Conservation (phyloP, 768 basidiomycete genomes). For the Lentinula sp. region DNA sequence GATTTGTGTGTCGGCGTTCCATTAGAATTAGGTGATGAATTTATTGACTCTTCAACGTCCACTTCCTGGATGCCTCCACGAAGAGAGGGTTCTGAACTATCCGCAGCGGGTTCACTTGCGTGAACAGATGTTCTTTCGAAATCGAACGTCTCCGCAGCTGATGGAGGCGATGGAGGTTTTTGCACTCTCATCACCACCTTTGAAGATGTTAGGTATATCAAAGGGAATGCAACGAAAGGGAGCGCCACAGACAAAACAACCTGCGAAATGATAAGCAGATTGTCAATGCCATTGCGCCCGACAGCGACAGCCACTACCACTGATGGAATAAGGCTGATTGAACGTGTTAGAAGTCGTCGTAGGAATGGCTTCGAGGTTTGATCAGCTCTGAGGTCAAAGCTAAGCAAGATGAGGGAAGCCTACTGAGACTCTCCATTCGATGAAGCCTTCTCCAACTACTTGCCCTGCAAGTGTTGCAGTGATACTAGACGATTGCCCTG, state of each 20-base stretch:
- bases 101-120: background rate
- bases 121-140: background rate
- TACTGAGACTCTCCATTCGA: constrained; percentile 65
- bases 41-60: background rate
- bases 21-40: background rate
- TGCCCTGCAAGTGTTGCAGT: constrained; percentile 78
- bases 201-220: constrained; percentile 63
- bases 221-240: constrained; percentile 69
- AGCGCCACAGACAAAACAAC: constrained; percentile 69
- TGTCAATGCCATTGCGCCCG: constrained; percentile 60
- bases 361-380: constrained; percentile 37
- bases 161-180: constrained; percentile 18
- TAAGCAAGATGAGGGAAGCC: constrained; percentile 4
- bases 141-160: background rate
- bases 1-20: background rate
- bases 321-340: constrained; percentile 66
- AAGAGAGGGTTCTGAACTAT: background rate
- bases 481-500: constrained; percentile 74
- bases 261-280: constrained; percentile 71
- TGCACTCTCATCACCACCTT: constrained; percentile 57
- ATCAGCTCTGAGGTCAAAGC: background rate
- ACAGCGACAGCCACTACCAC: constrained; percentile 60
- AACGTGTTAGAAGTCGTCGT: constrained; percentile 65
- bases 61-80: background rate
- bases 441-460: constrained; percentile 74